Base-by-base conservation (phyloP, 306 rosid species). In the Vicia sativa region DNA sequence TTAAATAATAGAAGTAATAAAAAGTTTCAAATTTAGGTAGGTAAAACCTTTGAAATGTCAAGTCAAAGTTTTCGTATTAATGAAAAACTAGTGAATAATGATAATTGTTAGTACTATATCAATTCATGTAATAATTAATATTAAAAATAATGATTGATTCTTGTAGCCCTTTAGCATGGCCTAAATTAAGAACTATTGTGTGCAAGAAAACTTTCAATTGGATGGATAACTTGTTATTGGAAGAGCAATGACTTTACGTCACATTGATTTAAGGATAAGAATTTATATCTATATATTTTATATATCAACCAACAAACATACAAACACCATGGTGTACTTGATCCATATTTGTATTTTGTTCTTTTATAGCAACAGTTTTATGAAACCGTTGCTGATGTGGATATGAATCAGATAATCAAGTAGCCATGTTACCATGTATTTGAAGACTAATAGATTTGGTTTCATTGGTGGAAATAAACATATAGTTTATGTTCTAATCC, bases 221-320 rank as follows among this genome's bases (percentile, higher is more conserved):
- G 78, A 23, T 62, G 75, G 78, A 23, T 67, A 60, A 25, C 37
- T 63, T 41, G 65, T 28, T 23, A 4, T 34, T 48, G 70, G 63
- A 65, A 78, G 65, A 79, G 53, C 66, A 61, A 60, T 64, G 61
- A 68, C 74, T 55, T 60, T 73, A 78, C 76, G 82, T 67, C 68
- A 65, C 35, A 34, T 41, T 39, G 56, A 25, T 66, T 72, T 57
- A 65, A 83, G 86, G 91, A 88, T 83, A 88, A 84, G 91, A 80
- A 74, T 60, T 62, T 2, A 18, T 15, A 45, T 25, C 28, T 25
- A 25, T 11, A 12, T 8, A 34, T 2, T 7, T 41, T 15, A 6
- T 13, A 19, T 29, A 55, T 43, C 13, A 42, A 23, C 41, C 28
- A 65, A 25, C 57, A 48, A 57, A 62, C 2, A 63, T 6, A 43